phyloP scores from a whole-genome alignment of 2,329 filamentous ascomycete genomes.

The Alternaria hordeiaustralica region DNA sequence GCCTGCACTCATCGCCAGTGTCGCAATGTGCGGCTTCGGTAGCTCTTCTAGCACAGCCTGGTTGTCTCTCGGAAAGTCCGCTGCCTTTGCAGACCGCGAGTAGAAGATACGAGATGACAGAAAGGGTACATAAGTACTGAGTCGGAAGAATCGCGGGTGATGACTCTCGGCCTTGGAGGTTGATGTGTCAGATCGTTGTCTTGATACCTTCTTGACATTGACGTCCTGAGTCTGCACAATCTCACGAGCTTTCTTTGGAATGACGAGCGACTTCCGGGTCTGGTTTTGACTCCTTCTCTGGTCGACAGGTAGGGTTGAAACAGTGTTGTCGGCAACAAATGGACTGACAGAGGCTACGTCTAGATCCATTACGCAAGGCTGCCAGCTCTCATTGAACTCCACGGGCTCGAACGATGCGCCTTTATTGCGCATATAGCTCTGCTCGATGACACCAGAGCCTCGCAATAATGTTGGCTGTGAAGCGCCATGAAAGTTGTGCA shows the following conservation, averaged over 20 bases:
- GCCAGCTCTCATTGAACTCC: slow-evolving; percentile 42
- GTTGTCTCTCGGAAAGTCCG: slow-evolving; percentile 28
- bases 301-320: not conserved
- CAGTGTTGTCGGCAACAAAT: slow-evolving; percentile 21
- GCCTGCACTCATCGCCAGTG: slow-evolving; percentile 42
- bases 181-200: slow-evolving; percentile 27
- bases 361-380: slow-evolving; percentile 36
- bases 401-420: slow-evolving; percentile 46
- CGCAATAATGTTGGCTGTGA: slow-evolving; percentile 35
- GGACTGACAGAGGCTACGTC: slow-evolving; percentile 35
- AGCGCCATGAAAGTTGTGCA: slow-evolving; percentile 43
- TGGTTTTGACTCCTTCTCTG: slow-evolving; percentile 10
- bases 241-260: slow-evolving; percentile 26
- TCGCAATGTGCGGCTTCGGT: slow-evolving; percentile 37
- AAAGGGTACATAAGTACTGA: slow-evolving; percentile 40
- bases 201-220: slow-evolving; percentile 18
- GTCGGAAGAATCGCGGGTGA: slow-evolving; percentile 42
- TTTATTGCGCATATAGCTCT: slow-evolving; percentile 45
- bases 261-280: slow-evolving; percentile 14
- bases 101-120: slow-evolving; percentile 45
- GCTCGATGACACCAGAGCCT: slow-evolving; percentile 38
- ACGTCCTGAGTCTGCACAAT: not conserved
- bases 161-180: slow-evolving; percentile 20
- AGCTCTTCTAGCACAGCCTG: slow-evolving; percentile 39
- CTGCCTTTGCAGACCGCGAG: slow-evolving; percentile 28